Evolutionary conservation across 768 basidiomycete species (phyloP).

Genomic region (Ramaria sp.): DNA sequence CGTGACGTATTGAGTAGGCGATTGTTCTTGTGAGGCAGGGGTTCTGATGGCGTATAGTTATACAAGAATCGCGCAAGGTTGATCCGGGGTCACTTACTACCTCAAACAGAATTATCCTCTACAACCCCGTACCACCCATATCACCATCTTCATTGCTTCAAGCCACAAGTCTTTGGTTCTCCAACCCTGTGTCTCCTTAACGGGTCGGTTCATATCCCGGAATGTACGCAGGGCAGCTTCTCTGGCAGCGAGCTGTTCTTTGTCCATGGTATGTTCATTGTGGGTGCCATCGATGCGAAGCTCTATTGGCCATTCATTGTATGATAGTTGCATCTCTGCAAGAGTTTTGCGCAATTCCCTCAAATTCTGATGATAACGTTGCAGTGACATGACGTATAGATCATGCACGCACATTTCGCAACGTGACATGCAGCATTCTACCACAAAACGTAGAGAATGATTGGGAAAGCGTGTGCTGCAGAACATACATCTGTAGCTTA

Average conservation of each 20-base stretch:
- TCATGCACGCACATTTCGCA: slow-evolving; percentile 90
- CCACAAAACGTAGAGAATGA: neutral
- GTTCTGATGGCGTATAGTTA: no score
- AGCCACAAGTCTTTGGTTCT: neutral
- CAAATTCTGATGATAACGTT: slow-evolving; percentile 48
- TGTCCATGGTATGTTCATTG: neutral
- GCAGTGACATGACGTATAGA: slow-evolving; percentile 68
- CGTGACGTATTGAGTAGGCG: no score
- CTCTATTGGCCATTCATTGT: slow-evolving; percentile 52
- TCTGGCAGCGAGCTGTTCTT: neutral
- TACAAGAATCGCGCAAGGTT: no score
- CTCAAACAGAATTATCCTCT: neutral
- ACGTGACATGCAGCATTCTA: slow-evolving; percentile 93
- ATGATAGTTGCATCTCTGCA: slow-evolving; percentile 33
- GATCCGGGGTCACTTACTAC: neutral
- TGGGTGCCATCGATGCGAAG: slow-evolving; percentile 22
- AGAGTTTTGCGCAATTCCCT: slow-evolving; percentile 40
- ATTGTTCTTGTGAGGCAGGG: no score
- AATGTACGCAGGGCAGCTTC: neutral
- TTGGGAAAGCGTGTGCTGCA: no score
- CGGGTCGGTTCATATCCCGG: neutral
- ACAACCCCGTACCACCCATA: slow-evolving; percentile 8
- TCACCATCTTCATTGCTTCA: neutral
- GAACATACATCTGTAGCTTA: slow-evolving; percentile 19
- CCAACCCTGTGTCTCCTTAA: neutral